A percentile compares a stretch with the other conserved stretches of the same genome.
Evolutionary conservation across 1,284 basidiomycete species (phyloP).

Genomic region (Rhodofomes roseus): DNA sequence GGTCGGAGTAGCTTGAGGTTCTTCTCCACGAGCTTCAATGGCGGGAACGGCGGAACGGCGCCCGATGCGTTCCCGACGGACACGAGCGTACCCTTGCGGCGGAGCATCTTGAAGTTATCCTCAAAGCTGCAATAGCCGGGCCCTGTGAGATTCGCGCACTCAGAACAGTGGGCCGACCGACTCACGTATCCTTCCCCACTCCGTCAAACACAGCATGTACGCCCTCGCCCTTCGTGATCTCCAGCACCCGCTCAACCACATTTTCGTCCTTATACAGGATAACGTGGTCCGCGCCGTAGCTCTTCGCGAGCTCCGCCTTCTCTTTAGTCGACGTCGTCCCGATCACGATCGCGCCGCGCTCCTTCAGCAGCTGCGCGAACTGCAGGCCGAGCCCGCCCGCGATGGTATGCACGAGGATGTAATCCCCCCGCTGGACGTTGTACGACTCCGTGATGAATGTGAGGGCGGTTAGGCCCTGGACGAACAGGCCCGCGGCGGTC

Average conservation of each 20-base stretch:
- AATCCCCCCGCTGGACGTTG: slow-evolving; percentile 72
- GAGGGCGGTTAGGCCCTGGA: slow-evolving; percentile 67
- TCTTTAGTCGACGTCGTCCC: slow-evolving; percentile 86
- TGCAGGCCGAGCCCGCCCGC: slow-evolving; percentile 77
- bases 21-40: slow-evolving; percentile 76
- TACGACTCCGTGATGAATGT: slow-evolving; percentile 85
- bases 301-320: slow-evolving; percentile 81
- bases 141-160: background rate
- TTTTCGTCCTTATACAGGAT: slow-evolving; percentile 78
- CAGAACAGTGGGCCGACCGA: slow-evolving; percentile 10
- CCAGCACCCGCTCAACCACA: slow-evolving; percentile 66
- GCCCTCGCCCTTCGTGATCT: slow-evolving; percentile 81
- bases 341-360: slow-evolving; percentile 85
- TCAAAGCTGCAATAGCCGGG: slow-evolving; percentile 56
- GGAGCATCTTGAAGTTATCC: slow-evolving; percentile 76
- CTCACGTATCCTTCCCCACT: slow-evolving; percentile 89
- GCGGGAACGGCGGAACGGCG: slow-evolving; percentile 68
- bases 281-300: slow-evolving; percentile 84
- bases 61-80: slow-evolving; percentile 93
- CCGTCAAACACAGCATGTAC: slow-evolving; percentile 91
- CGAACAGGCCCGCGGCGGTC: slow-evolving; percentile 60
- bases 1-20: slow-evolving; percentile 81
- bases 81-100: slow-evolving; percentile 83
- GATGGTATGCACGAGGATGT: slow-evolving; percentile 85
- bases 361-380: slow-evolving; percentile 59